phyloP scores from a whole-genome alignment of 1,284 basidiomycete species.

The Marasmius fiardii region DNA sequence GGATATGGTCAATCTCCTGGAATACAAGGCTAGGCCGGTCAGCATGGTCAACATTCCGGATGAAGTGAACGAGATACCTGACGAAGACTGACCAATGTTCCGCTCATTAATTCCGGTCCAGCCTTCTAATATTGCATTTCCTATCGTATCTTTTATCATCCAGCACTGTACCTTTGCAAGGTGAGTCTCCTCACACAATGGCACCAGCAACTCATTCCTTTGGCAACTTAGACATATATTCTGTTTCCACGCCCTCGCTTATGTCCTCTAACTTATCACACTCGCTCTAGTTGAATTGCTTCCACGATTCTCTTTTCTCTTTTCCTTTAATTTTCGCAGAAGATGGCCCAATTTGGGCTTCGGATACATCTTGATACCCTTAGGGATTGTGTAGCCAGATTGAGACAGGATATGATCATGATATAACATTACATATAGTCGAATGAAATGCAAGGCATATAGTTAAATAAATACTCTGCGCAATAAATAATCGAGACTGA shows the following conservation, averaged over 20 bases:
- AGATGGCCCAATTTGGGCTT: neutral
- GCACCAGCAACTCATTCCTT: neutral
- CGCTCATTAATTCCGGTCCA: neutral
- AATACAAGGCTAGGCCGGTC: constrained; percentile 43
- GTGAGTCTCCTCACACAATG: neutral
- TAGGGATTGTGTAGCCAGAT: neutral
- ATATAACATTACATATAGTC: neutral
- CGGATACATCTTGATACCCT: constrained; percentile 1
- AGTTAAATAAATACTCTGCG: neutral
- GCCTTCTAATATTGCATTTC: neutral
- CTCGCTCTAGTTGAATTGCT: neutral
- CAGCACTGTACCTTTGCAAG: constrained; percentile 3
- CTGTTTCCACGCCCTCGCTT: neutral
- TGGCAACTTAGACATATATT: neutral
- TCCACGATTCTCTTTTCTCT: constrained; percentile 14
- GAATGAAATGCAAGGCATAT: neutral
- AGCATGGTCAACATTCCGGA: constrained; percentile 48
- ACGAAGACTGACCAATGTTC: constrained; percentile 29
- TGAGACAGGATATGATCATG: neutral
- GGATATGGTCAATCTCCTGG: constrained; percentile 63
- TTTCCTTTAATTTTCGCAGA: constrained; percentile 18
- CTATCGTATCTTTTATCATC: neutral
- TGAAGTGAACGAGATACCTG: constrained; percentile 43
- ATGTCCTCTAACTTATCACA: neutral
- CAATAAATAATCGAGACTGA: neutral